Evolutionary conservation across 1,139 yeast species (phyloP).

Genomic region (Debaryomyces sp.): DNA sequence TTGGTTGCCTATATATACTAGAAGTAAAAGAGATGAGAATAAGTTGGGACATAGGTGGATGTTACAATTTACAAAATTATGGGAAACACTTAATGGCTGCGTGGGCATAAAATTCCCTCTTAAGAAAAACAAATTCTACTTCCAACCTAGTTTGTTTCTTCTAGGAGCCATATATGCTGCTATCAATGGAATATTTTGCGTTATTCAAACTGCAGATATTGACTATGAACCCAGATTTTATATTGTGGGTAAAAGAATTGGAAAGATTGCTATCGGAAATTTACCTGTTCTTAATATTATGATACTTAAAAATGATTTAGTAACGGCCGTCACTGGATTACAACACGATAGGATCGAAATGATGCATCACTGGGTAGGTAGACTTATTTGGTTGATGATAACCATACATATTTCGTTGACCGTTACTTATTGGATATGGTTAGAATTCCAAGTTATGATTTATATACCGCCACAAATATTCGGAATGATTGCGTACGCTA

Average conservation of each 20-base stretch:
- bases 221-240: constrained; percentile 42
- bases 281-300: constrained; percentile 41
- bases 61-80: constrained; percentile 29
- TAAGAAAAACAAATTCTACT: constrained; percentile 20
- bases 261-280: constrained; percentile 44
- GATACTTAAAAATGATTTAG: constrained; percentile 42
- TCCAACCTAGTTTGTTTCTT: constrained; percentile 46
- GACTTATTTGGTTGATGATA: constrained; percentile 40
- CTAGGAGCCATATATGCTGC: constrained; percentile 29
- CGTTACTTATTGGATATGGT: constrained; percentile 42
- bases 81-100: constrained; percentile 33
- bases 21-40: constrained; percentile 7
- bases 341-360: constrained; percentile 41
- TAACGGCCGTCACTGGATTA: constrained; percentile 45
- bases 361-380: constrained; percentile 49
- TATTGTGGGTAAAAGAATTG: constrained; percentile 46
- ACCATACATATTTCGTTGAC: constrained; percentile 40
- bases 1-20: constrained; percentile 37
- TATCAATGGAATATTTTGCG: constrained; percentile 29
- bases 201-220: constrained; percentile 37
- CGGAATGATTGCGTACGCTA: constrained; percentile 49
- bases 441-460: constrained; percentile 43
- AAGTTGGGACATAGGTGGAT: constrained; percentile 12
- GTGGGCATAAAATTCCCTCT: constrained; percentile 24
- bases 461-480: constrained; percentile 53